phyloP scores from a whole-genome alignment of 2,329 filamentous ascomycete species.

The Fusarium proliferatum region DNA sequence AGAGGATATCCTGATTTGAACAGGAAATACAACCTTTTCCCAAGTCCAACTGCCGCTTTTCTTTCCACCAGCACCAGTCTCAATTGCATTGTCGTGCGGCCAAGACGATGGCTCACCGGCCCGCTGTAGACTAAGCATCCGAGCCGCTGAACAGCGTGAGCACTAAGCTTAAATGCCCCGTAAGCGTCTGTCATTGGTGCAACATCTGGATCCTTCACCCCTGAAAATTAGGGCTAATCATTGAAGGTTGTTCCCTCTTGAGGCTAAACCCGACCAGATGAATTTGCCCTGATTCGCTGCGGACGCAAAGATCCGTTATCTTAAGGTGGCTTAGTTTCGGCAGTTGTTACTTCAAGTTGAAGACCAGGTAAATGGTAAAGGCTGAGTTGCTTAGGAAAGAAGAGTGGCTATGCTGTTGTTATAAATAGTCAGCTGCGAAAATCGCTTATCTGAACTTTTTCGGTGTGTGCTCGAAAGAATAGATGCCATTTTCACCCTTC shows the following conservation, averaged over 20 bases:
- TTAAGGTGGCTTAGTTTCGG: not conserved
- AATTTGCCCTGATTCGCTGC: not conserved
- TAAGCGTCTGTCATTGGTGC: not conserved
- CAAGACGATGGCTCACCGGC: not conserved
- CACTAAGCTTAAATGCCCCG: not conserved
- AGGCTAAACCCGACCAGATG: not conserved
- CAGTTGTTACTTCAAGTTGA: not conserved
- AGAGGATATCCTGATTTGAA: not conserved
- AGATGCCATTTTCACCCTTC: not conserved
- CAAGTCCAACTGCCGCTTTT: not conserved
- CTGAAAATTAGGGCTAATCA: slow-evolving; percentile 8
- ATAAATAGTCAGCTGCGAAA: not conserved
- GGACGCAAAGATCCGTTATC: not conserved
- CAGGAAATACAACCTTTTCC: not conserved
- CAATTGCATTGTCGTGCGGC: not conserved
- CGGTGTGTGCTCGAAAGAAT: rapidly evolving
- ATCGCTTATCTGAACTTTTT: not conserved
- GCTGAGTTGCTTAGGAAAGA: not conserved
- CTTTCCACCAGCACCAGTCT: no score
- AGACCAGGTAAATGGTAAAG: not conserved
- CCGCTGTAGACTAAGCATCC: not conserved
- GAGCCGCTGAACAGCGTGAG: not conserved
- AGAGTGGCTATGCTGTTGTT: not conserved
- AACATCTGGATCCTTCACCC: not conserved
- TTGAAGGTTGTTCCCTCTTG: not conserved